Percentiles rank a stretch among this genome's conserved stretches.
Conservation (phyloP, 768 basidiomycete species). For the Suillus weaverae region DNA sequence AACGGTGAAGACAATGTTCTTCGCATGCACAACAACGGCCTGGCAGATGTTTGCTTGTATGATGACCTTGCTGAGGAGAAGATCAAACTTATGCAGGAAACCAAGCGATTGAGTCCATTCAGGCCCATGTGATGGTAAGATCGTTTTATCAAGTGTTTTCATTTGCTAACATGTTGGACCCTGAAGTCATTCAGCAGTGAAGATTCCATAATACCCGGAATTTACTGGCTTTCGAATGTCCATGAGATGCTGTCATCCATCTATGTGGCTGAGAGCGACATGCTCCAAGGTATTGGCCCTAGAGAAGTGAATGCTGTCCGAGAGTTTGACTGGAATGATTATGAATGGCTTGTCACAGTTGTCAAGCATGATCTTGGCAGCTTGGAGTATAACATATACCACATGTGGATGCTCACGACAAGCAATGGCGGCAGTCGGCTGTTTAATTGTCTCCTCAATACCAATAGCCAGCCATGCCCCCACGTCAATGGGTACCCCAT, state of each 20-base stretch:
- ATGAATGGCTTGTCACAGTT: slow-evolving; percentile 92
- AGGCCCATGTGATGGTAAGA: slow-evolving; percentile 92
- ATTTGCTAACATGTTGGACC: slow-evolving; percentile 10
- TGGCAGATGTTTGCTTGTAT: slow-evolving; percentile 69
- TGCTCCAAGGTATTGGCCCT: slow-evolving; percentile 96
- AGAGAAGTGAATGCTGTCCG: slow-evolving; percentile 91
- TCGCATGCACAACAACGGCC: slow-evolving; percentile 62
- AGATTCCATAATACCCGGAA: slow-evolving; percentile 93
- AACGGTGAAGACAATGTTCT: slow-evolving; percentile 77
- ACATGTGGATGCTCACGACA: slow-evolving; percentile 99
- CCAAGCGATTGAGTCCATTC: slow-evolving; percentile 89
- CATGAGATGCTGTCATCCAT: slow-evolving; percentile 99
- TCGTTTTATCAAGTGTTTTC: slow-evolving; percentile 28
- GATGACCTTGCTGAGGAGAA: slow-evolving; percentile 96
- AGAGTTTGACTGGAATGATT: slow-evolving; percentile 95
- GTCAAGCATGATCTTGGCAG: slow-evolving; percentile 99
- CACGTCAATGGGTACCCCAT: too few relatives aligned
- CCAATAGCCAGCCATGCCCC: slow-evolving; percentile 81
- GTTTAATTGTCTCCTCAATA: slow-evolving; percentile 89
- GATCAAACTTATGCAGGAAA: slow-evolving; percentile 88
- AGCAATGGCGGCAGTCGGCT: slow-evolving; percentile 90
- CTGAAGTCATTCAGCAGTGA: slow-evolving; percentile 84
- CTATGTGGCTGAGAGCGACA: slow-evolving; percentile 96
- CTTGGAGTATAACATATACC: slow-evolving; percentile 99
- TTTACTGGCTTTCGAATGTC: slow-evolving; percentile 99